phyloP scores from a whole-genome alignment of 2,329 filamentous ascomycete species.

The Clarireedia hainanense region DNA sequence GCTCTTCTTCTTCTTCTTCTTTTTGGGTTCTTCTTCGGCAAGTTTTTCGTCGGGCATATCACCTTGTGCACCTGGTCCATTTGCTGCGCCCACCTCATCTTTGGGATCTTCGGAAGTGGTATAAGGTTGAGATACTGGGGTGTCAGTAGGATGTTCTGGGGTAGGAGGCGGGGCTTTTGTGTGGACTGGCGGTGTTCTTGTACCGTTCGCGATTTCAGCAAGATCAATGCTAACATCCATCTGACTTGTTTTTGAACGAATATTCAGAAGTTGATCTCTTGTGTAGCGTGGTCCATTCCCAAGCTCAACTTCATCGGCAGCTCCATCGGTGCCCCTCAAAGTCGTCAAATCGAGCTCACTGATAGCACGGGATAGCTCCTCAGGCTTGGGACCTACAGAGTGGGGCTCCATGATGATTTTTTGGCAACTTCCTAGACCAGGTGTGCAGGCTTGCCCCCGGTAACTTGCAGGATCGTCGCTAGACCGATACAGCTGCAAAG shows the following conservation, averaged over 20 bases:
- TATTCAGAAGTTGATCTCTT: constrained; percentile 15
- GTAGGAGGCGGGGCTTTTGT: constrained; percentile 8
- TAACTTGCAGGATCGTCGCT: too few relatives aligned
- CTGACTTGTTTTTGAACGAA: constrained; percentile 6
- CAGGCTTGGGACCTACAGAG: constrained; percentile 8
- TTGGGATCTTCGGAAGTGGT: neutral
- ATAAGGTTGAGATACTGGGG: constrained; percentile 1
- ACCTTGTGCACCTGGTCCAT: neutral
- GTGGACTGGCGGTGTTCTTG: constrained; percentile 8
- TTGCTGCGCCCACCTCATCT: neutral
- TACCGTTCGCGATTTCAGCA: neutral
- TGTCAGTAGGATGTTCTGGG: constrained; percentile 2
- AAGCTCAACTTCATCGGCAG: neutral
- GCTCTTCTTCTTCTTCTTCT: constrained; percentile 38
- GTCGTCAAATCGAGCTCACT: constrained; percentile 20
- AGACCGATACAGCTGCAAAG: neutral
- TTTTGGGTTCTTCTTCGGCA: constrained; percentile 13
- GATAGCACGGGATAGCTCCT: constrained; percentile 20
- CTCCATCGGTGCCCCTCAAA: constrained; percentile 9
- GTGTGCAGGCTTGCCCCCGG: neutral
- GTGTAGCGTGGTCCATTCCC: constrained; percentile 13
- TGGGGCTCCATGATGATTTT: constrained; percentile 5
- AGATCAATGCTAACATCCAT: neutral
- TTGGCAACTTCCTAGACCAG: neutral
- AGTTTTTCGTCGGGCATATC: constrained; percentile 13